Percentiles rank a stretch among this genome's conserved stretches.
phyloP scores from a whole-genome alignment of 108 stramenopile genomes.

The Mayamaea pseudoterrestris region DNA sequence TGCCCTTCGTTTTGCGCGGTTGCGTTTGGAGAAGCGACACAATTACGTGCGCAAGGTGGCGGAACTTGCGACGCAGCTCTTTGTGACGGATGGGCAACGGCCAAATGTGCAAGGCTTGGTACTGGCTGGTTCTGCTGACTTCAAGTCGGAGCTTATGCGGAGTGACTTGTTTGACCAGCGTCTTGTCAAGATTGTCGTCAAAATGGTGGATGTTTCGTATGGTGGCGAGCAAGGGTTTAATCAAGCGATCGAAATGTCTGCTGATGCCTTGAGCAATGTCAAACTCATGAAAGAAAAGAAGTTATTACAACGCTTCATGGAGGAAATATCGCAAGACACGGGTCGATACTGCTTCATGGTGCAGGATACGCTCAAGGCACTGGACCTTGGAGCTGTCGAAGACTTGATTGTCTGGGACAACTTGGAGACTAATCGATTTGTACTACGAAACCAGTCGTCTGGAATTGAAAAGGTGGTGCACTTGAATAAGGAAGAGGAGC shows the following conservation, averaged over 20 bases:
- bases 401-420: conserved; percentile 97
- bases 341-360: conserved; percentile 99
- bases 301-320: conserved; percentile 93
- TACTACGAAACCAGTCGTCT: conserved; percentile 75
- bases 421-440: conserved; percentile 71
- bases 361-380: conserved; percentile 92
- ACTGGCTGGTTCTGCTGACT: conserved; percentile 96
- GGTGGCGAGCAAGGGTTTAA: conserved; percentile 98
- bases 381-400: conserved; percentile 97
- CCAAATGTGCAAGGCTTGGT: conserved; percentile 96
- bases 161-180: conserved; percentile 94
- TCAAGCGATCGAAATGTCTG: conserved; percentile 95
- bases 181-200: conserved; percentile 88
- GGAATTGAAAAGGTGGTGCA: conserved; percentile 77
- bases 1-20: conserved; percentile 96
- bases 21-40: conserved; percentile 97
- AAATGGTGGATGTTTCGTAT: conserved; percentile 96
- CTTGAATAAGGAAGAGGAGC: conserved; percentile 84
- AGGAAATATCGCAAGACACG: conserved; percentile 97
- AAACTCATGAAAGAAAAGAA: conserved; percentile 99
- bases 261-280: conserved; percentile 91
- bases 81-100: conserved; percentile 91
- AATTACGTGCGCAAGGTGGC: conserved; percentile 99
- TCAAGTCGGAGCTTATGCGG: conserved; percentile 92
- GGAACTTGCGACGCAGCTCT: conserved; percentile 92